Conservation (phyloP, 768 basidiomycete species). For the Grammothele lineata region DNA sequence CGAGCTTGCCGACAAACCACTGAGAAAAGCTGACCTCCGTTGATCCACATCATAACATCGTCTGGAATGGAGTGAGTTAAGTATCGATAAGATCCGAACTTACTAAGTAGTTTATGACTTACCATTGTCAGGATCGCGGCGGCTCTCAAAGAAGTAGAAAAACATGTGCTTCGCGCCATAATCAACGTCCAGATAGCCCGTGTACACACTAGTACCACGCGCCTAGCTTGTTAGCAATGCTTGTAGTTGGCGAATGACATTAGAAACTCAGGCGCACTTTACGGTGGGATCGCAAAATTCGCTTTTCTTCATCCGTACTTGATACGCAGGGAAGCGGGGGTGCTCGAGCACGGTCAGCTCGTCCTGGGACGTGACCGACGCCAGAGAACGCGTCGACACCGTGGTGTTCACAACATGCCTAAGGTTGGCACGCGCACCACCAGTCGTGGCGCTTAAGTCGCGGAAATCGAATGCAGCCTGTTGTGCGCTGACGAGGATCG, state of each 20-base stretch:
- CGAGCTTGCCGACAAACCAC: neutral
- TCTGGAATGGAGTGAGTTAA: constrained; percentile 30
- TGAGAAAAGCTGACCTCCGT: constrained; percentile 38
- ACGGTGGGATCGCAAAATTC: constrained; percentile 63
- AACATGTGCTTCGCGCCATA: constrained; percentile 49
- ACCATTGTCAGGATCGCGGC: constrained; percentile 40
- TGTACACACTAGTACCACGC: constrained; percentile 42
- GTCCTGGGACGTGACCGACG: constrained; percentile 23
- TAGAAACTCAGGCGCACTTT: constrained; percentile 31
- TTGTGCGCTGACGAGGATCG: too few species aligned
- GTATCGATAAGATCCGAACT: neutral
- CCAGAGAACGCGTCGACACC: constrained; percentile 15
- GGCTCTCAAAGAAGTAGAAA: constrained; percentile 61
- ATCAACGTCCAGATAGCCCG: constrained; percentile 44
- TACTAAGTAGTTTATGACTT: neutral
- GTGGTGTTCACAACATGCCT: neutral
- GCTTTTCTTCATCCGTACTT: constrained; percentile 56
- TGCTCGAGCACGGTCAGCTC: constrained; percentile 27
- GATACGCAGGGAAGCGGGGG: constrained; percentile 48
- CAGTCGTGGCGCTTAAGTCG: neutral
- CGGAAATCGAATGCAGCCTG: neutral
- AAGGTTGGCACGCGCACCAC: too few species aligned
- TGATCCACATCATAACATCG: constrained; percentile 71
- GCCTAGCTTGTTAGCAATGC: neutral
- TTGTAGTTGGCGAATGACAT: neutral